These are phyloP conservation scores for Quercus alba DNA, from an alignment of 306 rosid genomes.

Conservation along the genomic window DNA sequence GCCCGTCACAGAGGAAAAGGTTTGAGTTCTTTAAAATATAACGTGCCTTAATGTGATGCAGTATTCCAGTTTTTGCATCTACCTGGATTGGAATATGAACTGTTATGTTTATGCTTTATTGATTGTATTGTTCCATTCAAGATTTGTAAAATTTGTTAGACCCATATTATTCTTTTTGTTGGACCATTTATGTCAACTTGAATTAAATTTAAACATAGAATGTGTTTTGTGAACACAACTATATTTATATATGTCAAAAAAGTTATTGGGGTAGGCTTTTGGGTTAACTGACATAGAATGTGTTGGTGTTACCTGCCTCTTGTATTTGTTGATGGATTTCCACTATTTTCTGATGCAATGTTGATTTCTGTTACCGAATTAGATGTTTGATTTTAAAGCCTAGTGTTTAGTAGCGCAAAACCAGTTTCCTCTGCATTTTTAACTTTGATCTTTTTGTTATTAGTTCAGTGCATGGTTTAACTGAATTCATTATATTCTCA, in stretches of 20 bases:
- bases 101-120: background rate
- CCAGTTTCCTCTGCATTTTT: too few relatives aligned
- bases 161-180: background rate
- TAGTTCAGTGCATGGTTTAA: background rate
- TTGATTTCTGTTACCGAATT: background rate
- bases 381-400: background rate
- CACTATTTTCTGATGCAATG: background rate
- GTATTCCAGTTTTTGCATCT: background rate
- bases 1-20: slow-evolving; percentile 60
- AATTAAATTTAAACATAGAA: background rate
- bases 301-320: too few relatives aligned
- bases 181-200: background rate
- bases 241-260: too few relatives aligned
- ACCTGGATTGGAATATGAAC: too few relatives aligned
- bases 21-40: background rate
- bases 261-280: too few relatives aligned
- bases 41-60: background rate
- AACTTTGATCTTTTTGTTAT: background rate
- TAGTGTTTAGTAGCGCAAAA: background rate
- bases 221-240: too few relatives aligned
- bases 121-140: background rate
- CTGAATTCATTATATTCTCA: background rate
- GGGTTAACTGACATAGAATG: too few relatives aligned
- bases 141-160: background rate
- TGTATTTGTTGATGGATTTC: too few relatives aligned